Base-by-base conservation (phyloP, 2,329 filamentous ascomycete genomes). In the Rachicladosporium sp. region DNA sequence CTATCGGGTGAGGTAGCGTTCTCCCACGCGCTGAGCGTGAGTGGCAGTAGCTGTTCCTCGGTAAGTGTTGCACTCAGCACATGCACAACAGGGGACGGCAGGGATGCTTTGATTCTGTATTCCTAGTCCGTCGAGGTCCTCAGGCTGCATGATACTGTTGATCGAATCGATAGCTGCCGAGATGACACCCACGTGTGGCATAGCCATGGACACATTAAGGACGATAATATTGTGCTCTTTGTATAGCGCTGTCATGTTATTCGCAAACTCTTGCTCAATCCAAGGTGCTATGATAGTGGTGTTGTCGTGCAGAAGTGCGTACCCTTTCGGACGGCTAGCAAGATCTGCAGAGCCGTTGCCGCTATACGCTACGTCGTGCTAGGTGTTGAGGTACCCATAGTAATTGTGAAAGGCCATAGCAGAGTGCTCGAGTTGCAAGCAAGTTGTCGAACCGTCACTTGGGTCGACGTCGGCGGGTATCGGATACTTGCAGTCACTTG, bases 131-230 rank as follows among this genome's bases (percentile, higher is more conserved):
- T 67, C 62, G 2, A 70, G 54, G 23, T 70, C 65, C 4, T 69
- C 65, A 0, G 84, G 83, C 49, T 89, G 83, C 8, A 83, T 59
- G 29, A 89, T 83, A 0, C 62, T 56, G 50, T 89, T 89, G 6
- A 61, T 56, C 0, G 67, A 59, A 47, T 80, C 66, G 6, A 66
- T 71, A 0, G 80, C 77, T 1, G 83, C 82, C 10, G 66, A 60
- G 29, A 82, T 75, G 0, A 91, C 69, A 0, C 78, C 76, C 0
- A 76, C 67, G 49, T 91, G 84, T 0, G 84, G 84, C 71, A 88
- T 80, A 0, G 82, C 81, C 48, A 88, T 67, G 0, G 80, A 82
- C 15, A 86, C 74, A 47, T 88, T 87, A 54, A 87, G 82, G 49
- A 89, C 64, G 29, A 81, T 67, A 15, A 81, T 67, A 0, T 65